Percentiles rank a stretch among this genome's conserved stretches.
phyloP scores from a whole-genome alignment of 306 rosid species.

The Prinsepia uniflora region DNA sequence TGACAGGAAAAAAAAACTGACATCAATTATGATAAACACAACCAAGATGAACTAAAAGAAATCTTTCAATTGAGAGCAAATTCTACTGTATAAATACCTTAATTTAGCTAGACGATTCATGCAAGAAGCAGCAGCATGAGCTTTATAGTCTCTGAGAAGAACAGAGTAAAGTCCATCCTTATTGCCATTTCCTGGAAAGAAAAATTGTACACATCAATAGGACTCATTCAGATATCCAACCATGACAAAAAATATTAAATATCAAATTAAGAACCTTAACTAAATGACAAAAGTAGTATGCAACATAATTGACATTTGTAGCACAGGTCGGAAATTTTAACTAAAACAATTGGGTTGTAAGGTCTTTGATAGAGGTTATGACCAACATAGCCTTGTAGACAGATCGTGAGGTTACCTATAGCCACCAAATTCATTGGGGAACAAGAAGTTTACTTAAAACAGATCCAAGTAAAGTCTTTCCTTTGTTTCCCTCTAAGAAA shows the following conservation, averaged over 20 bases:
- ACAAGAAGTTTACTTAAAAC: background rate
- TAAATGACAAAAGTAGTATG: background rate
- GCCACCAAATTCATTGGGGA: background rate
- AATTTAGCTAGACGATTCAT: slow-evolving; percentile 96
- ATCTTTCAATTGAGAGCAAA: background rate
- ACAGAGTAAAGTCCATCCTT: slow-evolving; percentile 93
- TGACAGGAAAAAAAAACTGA: background rate
- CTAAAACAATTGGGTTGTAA: background rate
- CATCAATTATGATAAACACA: slow-evolving; percentile 5
- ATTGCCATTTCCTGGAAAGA: slow-evolving; percentile 73
- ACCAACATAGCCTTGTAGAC: background rate
- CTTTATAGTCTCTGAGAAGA: slow-evolving; percentile 84
- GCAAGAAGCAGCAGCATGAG: slow-evolving; percentile 90
- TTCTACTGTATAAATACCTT: slow-evolving; percentile 45
- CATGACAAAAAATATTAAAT: background rate
- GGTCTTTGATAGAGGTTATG: background rate
- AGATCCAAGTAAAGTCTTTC: background rate
- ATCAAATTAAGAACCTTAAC: background rate
- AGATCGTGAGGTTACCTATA: background rate
- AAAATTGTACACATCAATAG: background rate
- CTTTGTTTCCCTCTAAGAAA: background rate
- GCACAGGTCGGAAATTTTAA: background rate
- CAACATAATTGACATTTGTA: background rate
- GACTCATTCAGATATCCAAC: background rate
- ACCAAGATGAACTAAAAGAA: slow-evolving; percentile 15